These are phyloP conservation scores for Hanseniaspora taiwanica DNA, from an alignment of 805 yeast species.

Conservation along the genomic window DNA sequence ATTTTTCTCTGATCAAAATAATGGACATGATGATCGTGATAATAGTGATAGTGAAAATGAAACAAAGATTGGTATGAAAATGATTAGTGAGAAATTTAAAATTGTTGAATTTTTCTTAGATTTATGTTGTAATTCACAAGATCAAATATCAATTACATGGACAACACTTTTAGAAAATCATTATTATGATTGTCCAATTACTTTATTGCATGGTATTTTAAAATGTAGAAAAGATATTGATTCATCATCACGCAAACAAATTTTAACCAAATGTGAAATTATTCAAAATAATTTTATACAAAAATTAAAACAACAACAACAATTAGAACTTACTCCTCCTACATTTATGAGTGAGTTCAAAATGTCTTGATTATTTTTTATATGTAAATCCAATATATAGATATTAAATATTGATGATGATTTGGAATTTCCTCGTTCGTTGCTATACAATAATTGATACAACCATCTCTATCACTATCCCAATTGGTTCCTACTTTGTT, in stretches of 20 bases:
- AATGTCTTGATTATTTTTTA: neutral
- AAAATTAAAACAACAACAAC: too few relatives aligned
- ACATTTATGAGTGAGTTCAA: neutral
- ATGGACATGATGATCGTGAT: constrained; percentile 26
- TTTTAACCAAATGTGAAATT: neutral
- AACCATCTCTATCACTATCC: constrained; percentile 46
- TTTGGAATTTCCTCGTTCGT: too few relatives aligned
- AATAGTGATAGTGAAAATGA: constrained; percentile 3
- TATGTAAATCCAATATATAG: neutral
- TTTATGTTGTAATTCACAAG: constrained; percentile 31
- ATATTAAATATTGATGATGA: neutral
- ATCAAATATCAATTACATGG: constrained; percentile 44
- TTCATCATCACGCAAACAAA: constrained; percentile 7
- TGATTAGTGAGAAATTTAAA: constrained; percentile 31
- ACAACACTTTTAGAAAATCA: constrained; percentile 43
- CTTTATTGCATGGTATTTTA: constrained; percentile 52
- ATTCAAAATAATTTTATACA: too few relatives aligned
- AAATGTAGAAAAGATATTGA: constrained; percentile 29
- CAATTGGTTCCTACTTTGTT: constrained; percentile 41
- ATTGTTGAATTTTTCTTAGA: constrained; percentile 53
- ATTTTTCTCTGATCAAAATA: constrained; percentile 26
- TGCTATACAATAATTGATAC: constrained; percentile 20
- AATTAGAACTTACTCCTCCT: too few relatives aligned
- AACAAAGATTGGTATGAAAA: constrained; percentile 5
- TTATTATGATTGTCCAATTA: constrained; percentile 69